Evolutionary conservation across 495 filamentous ascomycete species (phyloP).

Genomic region (Penicillium canescens): DNA sequence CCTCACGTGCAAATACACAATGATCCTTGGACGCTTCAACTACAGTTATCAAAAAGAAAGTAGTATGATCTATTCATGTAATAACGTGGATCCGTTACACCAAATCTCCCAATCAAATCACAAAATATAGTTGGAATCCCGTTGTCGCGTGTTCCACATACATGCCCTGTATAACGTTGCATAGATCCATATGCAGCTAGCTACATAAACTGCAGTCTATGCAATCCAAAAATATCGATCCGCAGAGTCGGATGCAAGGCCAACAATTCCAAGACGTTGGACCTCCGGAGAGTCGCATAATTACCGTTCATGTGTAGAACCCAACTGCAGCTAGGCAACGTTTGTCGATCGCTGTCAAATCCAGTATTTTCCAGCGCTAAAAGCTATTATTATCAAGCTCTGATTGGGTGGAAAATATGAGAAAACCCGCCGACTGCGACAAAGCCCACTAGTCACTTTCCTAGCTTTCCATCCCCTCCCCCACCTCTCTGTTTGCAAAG

Average conservation of each 20-base stretch:
- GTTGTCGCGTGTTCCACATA: not conserved
- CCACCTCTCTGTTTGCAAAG: too few species aligned
- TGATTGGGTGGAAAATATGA: not conserved
- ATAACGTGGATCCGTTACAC: not conserved
- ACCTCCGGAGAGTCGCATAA: not conserved
- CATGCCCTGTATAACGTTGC: not conserved
- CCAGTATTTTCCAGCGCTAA: not conserved
- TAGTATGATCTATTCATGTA: conserved; percentile 1
- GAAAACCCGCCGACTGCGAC: too few species aligned
- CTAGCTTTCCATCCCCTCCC: too few species aligned
- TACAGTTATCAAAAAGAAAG: too few species aligned
- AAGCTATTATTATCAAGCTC: not conserved
- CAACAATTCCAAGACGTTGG: not conserved
- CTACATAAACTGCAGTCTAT: not conserved
- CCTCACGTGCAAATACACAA: too few species aligned
- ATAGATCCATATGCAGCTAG: not conserved
- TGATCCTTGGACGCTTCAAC: too few species aligned
- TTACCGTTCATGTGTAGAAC: not conserved
- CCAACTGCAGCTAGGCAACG: not conserved
- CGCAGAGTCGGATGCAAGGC: not conserved
- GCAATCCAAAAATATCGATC: not conserved
- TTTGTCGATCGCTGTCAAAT: conserved; percentile 1
- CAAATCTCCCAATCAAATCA: not conserved
- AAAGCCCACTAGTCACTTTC: too few species aligned
- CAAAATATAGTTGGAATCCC: not conserved